Base-by-base conservation (phyloP, 306 rosid species). In the Hippophae rhamnoides region DNA sequence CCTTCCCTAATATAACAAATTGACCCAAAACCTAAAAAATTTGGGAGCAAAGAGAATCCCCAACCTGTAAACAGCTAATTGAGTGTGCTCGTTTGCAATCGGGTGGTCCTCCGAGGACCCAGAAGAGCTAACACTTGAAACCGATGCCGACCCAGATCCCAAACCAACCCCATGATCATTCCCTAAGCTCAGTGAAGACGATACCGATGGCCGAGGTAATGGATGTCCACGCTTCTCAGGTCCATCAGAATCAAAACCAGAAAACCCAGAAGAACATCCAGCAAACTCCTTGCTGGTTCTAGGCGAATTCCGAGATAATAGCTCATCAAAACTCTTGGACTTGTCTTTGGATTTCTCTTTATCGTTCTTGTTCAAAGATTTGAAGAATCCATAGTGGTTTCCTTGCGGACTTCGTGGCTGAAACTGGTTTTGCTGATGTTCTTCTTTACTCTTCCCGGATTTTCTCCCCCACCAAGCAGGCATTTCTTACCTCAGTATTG, bases 381-480 rank as follows among this genome's bases (percentile, higher is more conserved):
- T 85, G 52, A 69, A 57, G 72, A 65, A 62, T 69, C 57, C 61
- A 23, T 62, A 65, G 46, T 63, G 76, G 52, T 60, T 44, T n/a
- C 45, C 47, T 52, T 42, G 56, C 1, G 72, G 61, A 50, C 53
- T 72, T 41, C 61, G 60, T 3, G 48, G 54, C n/a, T 71, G 52
- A 79, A 9, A 13, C 43, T 23, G 60, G 13, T 65, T 73, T 47
- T 65, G 78, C 6, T 74, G 74, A 2, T 70, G 79, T 27, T 81
- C 77, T n/a, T 75, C 79, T 45, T 83, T 90, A 75, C 52, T 79
- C 83, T 81, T 90, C 62, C 77, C 41, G 12, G 84, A 76, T 65
- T 83, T 90, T 47, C 59, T 85, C 46, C 58, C 76, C 98, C 98
- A 90, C 95, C 98, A 87, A 61, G 82, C 84, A 61, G 95, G 96